These are phyloP conservation scores for Hanseniaspora hatyaiensis DNA, from an alignment of 805 yeast species.

Conservation along the genomic window DNA sequence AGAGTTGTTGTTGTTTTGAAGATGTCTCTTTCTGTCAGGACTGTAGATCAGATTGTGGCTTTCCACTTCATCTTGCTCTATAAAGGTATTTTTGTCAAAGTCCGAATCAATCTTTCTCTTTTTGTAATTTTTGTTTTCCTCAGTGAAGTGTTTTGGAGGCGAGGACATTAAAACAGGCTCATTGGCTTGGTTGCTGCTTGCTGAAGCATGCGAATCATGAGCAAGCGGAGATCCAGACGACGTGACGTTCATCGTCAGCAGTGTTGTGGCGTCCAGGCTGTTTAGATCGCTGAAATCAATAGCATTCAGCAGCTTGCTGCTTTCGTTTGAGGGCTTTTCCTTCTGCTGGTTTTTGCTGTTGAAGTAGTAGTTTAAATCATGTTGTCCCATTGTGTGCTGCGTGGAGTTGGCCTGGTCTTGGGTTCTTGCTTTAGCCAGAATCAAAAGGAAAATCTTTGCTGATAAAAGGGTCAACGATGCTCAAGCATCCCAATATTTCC, in stretches of 20 bases:
- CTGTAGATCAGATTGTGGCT: not conserved
- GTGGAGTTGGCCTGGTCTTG: too few relatives aligned
- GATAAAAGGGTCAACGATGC: too few relatives aligned
- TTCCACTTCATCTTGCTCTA: not conserved
- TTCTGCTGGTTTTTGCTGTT: not conserved
- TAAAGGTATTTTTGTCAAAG: not conserved
- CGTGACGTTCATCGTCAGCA: not conserved
- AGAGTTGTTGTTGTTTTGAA: not conserved
- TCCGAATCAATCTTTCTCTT: slow-evolving; percentile 5
- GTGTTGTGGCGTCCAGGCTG: slow-evolving; percentile 2
- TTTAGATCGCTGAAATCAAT: slow-evolving; percentile 2
- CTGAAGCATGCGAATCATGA: too few relatives aligned
- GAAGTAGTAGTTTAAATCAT: slow-evolving; percentile 2
- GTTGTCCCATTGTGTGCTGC: slow-evolving; percentile 3
- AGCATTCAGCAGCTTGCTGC: slow-evolving; percentile 8
- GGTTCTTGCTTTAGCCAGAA: too few relatives aligned
- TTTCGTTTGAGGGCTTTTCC: not conserved
- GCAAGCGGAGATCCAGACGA: not conserved
- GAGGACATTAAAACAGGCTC: slow-evolving; percentile 7
- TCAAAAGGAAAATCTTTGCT: too few relatives aligned
- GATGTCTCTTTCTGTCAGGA: slow-evolving; percentile 2
- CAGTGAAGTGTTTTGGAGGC: not conserved
- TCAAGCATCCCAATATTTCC: too few relatives aligned
- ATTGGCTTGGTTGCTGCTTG: not conserved
- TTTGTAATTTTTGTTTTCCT: not conserved